A percentile compares a stretch with the other conserved stretches of the same genome.
phyloP scores from a whole-genome alignment of 352 stramenopile genomes.

The Elongisporangium anandrum region DNA sequence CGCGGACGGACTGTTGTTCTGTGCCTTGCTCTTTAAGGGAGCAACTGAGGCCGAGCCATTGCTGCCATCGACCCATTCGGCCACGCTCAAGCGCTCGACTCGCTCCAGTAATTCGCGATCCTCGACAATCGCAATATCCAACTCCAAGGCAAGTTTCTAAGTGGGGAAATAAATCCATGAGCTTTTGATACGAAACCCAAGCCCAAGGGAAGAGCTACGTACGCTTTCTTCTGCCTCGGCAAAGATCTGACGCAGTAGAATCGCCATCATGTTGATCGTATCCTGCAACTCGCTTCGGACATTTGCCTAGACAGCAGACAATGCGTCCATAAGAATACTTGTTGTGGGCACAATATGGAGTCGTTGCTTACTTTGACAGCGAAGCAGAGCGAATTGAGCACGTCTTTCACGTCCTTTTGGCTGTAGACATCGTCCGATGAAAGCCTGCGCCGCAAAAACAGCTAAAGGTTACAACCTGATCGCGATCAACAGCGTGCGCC shows the following conservation, averaged over 20 bases:
- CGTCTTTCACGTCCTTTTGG: slow-evolving; percentile 77
- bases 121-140: slow-evolving; percentile 75
- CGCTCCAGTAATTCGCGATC: slow-evolving; percentile 67
- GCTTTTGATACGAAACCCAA: neutral
- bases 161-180: neutral
- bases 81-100: slow-evolving; percentile 72
- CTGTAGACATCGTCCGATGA: slow-evolving; percentile 81
- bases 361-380: slow-evolving; percentile 80
- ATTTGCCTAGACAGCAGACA: slow-evolving; percentile 32
- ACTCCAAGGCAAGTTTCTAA: slow-evolving; percentile 53
- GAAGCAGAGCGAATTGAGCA: slow-evolving; percentile 72
- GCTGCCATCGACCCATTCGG: slow-evolving; percentile 55
- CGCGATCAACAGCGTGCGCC: neutral
- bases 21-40: slow-evolving; percentile 15
- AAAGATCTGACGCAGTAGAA: slow-evolving; percentile 81
- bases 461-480: neutral
- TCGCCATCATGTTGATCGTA: slow-evolving; percentile 85
- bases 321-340: neutral
- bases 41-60: slow-evolving; percentile 17
- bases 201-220: slow-evolving; percentile 3
- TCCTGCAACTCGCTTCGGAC: slow-evolving; percentile 76
- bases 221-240: slow-evolving; percentile 61
- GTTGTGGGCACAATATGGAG: neutral
- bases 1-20: slow-evolving; percentile 9
- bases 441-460: slow-evolving; percentile 20